phyloP scores from a whole-genome alignment of 2,329 filamentous ascomycete species.

The Chaetomium olivaceum region DNA sequence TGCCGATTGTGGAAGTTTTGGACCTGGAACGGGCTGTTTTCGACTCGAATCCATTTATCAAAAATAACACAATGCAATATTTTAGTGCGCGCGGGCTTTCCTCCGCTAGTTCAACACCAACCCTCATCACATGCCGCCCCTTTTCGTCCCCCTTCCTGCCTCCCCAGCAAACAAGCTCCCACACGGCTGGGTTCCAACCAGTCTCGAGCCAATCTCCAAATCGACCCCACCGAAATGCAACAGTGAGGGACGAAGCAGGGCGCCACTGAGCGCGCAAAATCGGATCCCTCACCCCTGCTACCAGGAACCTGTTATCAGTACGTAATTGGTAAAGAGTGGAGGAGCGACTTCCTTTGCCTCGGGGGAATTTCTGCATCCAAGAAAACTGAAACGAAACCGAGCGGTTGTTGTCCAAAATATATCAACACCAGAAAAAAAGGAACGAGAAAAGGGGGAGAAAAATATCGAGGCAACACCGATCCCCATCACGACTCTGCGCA shows the following conservation, averaged over 20 bases:
- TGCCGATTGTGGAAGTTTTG: neutral
- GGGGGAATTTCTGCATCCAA: neutral
- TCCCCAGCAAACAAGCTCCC: too few species aligned
- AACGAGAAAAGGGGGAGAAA: neutral
- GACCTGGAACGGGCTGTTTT: neutral
- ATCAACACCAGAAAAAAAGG: neutral
- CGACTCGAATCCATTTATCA: neutral
- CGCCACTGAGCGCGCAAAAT: neutral
- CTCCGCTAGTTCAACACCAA: neutral
- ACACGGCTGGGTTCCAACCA: too few species aligned
- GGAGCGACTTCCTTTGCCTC: neutral
- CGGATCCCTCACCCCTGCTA: neutral
- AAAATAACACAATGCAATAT: neutral
- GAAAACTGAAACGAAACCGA: neutral
- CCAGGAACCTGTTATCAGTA: constrained; percentile 6
- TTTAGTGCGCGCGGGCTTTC: neutral
- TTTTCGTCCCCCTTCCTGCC: neutral
- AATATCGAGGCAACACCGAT: neutral
- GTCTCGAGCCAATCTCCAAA: neutral
- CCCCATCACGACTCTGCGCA: neutral
- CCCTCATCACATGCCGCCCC: neutral
- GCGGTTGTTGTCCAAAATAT: neutral
- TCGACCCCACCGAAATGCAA: neutral
- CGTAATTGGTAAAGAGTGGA: constrained; percentile 2
- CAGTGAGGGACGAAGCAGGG: too few species aligned